Evolutionary conservation across 768 basidiomycete species (phyloP).

Genomic region (Rhizopogon vesiculosus): DNA sequence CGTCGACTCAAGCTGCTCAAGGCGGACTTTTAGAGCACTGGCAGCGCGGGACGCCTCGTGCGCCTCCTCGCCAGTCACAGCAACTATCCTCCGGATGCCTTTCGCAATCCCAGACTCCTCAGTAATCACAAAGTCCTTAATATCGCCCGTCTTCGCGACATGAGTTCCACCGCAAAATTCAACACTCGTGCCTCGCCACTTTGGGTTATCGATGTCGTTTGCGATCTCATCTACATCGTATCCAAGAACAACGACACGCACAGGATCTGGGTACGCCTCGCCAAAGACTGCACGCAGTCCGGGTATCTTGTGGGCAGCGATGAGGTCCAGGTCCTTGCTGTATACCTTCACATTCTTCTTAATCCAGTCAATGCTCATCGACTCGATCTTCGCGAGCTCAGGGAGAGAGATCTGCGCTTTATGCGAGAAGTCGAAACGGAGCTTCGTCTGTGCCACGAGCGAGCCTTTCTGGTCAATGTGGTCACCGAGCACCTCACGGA

Average conservation of each 20-base stretch:
- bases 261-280: constrained; percentile 96
- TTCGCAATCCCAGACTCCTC: constrained; percentile 98
- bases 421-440: constrained; percentile 98
- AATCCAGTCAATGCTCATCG: constrained; percentile 86
- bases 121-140: constrained; percentile 91
- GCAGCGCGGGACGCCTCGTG: constrained; percentile 72
- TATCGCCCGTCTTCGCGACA: constrained; percentile 93
- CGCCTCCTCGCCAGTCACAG: constrained; percentile 93
- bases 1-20: constrained; percentile 57
- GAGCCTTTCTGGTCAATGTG: constrained; percentile 99
- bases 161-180: constrained; percentile 99
- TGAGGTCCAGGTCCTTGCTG: constrained; percentile 79
- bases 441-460: constrained; percentile 90
- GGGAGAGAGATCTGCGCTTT: constrained; percentile 76
- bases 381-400: constrained; percentile 82
- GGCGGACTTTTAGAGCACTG: constrained; percentile 51
- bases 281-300: constrained; percentile 96
- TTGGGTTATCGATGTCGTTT: constrained; percentile 80
- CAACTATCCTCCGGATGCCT: constrained; percentile 92
- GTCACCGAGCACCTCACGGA: constrained; percentile 93
- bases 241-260: constrained; percentile 90
- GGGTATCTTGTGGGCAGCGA: constrained; percentile 80
- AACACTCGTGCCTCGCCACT: constrained; percentile 87
- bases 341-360: constrained; percentile 83
- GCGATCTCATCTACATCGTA: constrained; percentile 83